phyloP scores from a whole-genome alignment of 129 eudicot genomes.

The Calendula officinalis region DNA sequence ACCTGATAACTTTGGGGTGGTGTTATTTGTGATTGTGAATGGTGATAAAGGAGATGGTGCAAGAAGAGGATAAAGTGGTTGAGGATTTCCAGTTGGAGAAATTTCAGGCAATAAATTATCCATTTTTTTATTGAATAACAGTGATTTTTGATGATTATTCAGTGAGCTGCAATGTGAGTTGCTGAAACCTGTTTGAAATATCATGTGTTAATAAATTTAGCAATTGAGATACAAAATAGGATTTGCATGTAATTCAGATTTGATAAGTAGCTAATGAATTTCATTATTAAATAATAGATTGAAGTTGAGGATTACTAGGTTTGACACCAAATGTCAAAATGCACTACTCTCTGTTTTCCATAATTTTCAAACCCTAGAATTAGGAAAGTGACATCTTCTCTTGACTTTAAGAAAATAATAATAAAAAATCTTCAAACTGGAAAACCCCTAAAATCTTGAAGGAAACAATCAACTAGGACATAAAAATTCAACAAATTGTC shows the following conservation, averaged over 20 bases:
- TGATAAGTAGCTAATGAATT: background rate
- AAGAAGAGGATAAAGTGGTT: slow-evolving; percentile 77
- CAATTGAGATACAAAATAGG: background rate
- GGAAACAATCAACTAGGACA: background rate
- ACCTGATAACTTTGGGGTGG: slow-evolving; percentile 84
- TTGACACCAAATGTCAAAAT: slow-evolving; percentile 13
- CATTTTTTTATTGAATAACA: slow-evolving; percentile 22
- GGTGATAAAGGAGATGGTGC: slow-evolving; percentile 88
- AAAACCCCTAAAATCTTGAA: slow-evolving; percentile 25
- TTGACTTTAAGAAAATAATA: slow-evolving; percentile 1
- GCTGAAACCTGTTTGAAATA: slow-evolving; percentile 40
- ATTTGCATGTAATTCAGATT: slow-evolving; percentile 5
- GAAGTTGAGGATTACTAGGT: slow-evolving; percentile 18
- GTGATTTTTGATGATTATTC: slow-evolving; percentile 30
- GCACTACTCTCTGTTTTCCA: slow-evolving; percentile 6
- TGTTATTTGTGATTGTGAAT: slow-evolving; percentile 77
- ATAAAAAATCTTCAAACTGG: slow-evolving; percentile 13
- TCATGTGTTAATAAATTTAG: slow-evolving; percentile 4
- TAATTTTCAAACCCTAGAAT: slow-evolving; percentile 39
- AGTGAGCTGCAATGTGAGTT: slow-evolving; percentile 33
- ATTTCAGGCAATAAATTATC: slow-evolving; percentile 54
- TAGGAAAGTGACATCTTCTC: slow-evolving; percentile 23
- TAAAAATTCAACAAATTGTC: background rate
- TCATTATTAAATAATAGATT: slow-evolving; percentile 5
- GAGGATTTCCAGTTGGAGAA: slow-evolving; percentile 73